phyloP scores from a whole-genome alignment of 805 yeast species.

The Kuraishia capsulata region DNA sequence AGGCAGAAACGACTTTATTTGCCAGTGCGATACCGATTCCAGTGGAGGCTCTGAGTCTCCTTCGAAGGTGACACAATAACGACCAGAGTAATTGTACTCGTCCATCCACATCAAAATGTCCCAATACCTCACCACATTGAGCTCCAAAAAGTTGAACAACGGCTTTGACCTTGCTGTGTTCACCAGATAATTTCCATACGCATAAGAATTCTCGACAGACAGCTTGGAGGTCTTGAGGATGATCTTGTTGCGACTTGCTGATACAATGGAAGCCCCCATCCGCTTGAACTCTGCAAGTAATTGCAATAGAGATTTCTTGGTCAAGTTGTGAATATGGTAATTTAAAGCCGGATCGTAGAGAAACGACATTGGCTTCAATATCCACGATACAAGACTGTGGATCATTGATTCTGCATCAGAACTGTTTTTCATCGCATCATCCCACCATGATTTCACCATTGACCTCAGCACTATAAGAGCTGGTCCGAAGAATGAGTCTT shows the following conservation, averaged over 20 bases:
- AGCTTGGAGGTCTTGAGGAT: constrained; percentile 66
- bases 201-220: constrained; percentile 80
- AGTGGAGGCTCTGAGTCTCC: constrained; percentile 34
- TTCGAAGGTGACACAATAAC: constrained; percentile 37
- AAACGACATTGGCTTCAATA: constrained; percentile 62
- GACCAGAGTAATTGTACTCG: constrained; percentile 77
- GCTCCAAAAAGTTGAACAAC: constrained; percentile 72
- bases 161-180: constrained; percentile 75
- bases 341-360: constrained; percentile 73
- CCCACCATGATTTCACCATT: constrained; percentile 91
- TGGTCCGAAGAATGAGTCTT: constrained; percentile 73
- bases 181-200: constrained; percentile 78
- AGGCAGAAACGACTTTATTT: constrained; percentile 67
- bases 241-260: constrained; percentile 70
- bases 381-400: constrained; percentile 79
- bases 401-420: constrained; percentile 75
- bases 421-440: constrained; percentile 63
- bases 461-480: constrained; percentile 63
- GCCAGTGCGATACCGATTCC: constrained; percentile 63
- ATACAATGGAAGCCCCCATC: constrained; percentile 72
- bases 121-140: constrained; percentile 75
- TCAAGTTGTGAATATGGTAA: constrained; percentile 80
- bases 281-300: constrained; percentile 68
- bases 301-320: constrained; percentile 76
- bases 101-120: constrained; percentile 95